phyloP scores from a whole-genome alignment of 371 early-diverging fungal species.

The Rhizomucor miehei region DNA sequence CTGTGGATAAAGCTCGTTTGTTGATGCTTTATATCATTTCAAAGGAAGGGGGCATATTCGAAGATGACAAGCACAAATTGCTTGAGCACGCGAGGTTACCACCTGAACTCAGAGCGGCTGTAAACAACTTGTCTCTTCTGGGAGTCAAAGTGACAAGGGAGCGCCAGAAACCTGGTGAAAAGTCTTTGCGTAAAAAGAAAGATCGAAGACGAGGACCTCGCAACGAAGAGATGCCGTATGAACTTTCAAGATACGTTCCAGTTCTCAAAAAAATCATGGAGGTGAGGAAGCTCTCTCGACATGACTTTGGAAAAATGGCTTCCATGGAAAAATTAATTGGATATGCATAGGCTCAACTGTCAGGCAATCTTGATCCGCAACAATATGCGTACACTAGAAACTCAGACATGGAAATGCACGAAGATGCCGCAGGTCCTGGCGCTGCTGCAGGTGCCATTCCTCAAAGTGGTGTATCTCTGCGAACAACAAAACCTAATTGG shows the following conservation, averaged over 20 bases:
- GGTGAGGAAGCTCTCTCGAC: conserved; percentile 21
- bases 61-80: conserved; percentile 72
- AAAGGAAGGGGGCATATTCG: conserved; percentile 62
- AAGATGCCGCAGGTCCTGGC: conserved; percentile 20
- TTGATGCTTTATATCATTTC: conserved; percentile 83
- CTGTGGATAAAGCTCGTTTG: conserved; percentile 82
- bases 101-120: conserved; percentile 64
- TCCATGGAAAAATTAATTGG: background rate
- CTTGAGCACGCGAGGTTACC: conserved; percentile 73
- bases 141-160: conserved; percentile 54
- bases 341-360: conserved; percentile 47
- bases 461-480: conserved; percentile 46
- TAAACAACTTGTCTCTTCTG: conserved; percentile 71
- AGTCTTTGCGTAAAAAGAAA: conserved; percentile 24
- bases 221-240: conserved; percentile 59
- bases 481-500: conserved; percentile 48
- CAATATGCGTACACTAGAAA: conserved; percentile 59
- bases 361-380: conserved; percentile 45
- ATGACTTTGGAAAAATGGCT: too few species aligned
- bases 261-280: conserved; percentile 53
- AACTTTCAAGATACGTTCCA: conserved; percentile 69
- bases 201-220: conserved; percentile 19
- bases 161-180: conserved; percentile 28
- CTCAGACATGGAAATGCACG: conserved; percentile 44
- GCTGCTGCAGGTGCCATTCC: conserved; percentile 26